These are phyloP conservation scores for Fusarium sp. DNA, from an alignment of 2,329 filamentous ascomycete species.

Conservation along the genomic window DNA sequence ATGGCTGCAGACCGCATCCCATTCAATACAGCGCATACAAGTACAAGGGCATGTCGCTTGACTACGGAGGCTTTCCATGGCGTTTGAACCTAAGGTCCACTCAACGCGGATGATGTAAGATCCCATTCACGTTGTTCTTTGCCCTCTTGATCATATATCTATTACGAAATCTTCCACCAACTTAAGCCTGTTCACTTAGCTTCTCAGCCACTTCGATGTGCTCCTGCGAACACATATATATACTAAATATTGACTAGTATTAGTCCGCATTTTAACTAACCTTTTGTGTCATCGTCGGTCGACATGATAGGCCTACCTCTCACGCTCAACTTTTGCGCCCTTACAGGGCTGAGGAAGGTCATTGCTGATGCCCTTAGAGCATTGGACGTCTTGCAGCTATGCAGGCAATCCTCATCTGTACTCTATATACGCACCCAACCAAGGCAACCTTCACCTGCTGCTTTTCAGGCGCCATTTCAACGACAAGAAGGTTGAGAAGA, in stretches of 20 bases:
- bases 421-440: neutral
- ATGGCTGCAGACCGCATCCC: neutral
- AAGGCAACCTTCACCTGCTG: neutral
- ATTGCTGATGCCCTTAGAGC: neutral
- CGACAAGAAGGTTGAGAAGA: neutral
- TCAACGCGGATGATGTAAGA: neutral
- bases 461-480: neutral
- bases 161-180: no score
- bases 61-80: neutral
- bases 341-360: neutral
- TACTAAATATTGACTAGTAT: neutral
- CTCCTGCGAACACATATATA: neutral
- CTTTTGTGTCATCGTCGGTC: neutral
- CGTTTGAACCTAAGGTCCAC: neutral
- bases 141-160: neutral
- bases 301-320: neutral
- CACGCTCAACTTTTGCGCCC: neutral
- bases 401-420: neutral
- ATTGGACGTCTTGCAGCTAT: neutral
- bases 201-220: neutral
- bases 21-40: no score
- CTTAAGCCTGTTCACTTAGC: neutral
- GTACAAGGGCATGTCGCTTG: neutral
- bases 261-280: no score
- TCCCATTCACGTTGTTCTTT: neutral